A percentile compares a stretch with the other conserved stretches of the same genome.
Conservation (phyloP, 345 rosid genomes). For the Corymbia maculata region DNA sequence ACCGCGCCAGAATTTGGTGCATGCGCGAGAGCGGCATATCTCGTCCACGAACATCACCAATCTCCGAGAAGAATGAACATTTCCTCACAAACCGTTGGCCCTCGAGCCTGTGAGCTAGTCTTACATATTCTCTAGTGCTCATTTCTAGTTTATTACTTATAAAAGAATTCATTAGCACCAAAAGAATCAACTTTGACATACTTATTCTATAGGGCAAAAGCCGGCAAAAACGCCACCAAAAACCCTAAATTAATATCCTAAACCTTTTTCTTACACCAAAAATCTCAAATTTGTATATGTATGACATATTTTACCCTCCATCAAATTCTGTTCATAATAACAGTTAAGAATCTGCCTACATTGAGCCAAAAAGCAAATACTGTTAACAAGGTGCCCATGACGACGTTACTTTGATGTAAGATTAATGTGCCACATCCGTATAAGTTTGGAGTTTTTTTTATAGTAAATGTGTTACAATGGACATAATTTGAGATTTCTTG, state of each 20-base stretch:
- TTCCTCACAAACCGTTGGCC: not conserved
- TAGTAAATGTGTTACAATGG: too few species aligned
- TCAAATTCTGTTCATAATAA: too few species aligned
- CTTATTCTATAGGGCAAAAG: too few species aligned
- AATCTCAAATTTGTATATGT: too few species aligned
- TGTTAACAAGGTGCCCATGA: too few species aligned
- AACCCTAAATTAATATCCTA: too few species aligned
- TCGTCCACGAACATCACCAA: not conserved
- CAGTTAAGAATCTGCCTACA: fast-evolving
- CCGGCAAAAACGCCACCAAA: too few species aligned
- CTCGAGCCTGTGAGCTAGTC: not conserved
- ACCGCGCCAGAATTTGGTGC: not conserved
- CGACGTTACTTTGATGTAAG: too few species aligned
- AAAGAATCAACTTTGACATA: not conserved
- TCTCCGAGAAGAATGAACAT: not conserved
- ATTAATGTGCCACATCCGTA: not conserved
- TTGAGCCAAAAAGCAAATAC: not conserved
- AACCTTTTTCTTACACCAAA: too few species aligned
- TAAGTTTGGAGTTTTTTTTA: too few species aligned
- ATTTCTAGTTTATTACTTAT: not conserved
- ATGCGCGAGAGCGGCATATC: not conserved
- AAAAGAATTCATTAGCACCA: not conserved
- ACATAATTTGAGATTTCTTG: too few species aligned
- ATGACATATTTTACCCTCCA: not conserved
- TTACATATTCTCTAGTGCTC: not conserved